Base-by-base conservation (phyloP, 1,284 basidiomycete genomes). In the Pyrrhoderma noxium region DNA sequence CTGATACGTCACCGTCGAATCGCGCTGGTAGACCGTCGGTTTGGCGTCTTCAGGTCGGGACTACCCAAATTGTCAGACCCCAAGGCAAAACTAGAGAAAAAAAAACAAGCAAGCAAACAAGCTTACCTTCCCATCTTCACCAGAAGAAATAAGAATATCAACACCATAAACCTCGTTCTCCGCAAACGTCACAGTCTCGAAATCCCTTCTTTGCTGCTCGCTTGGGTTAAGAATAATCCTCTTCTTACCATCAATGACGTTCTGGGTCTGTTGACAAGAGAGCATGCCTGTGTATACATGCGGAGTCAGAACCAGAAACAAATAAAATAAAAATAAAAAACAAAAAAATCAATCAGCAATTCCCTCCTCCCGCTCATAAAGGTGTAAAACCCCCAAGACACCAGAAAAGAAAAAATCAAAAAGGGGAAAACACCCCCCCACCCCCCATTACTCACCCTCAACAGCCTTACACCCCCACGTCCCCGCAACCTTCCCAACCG, bases 111-210 rank as follows among this genome's bases (percentile, higher is more conserved):
- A 14, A 44, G 11, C 11, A 14, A 16, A 47, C 18, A 48, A 57
- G 25, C 47, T 65, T 45, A 89, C 90, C 80, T 92, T 94, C 67
- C 90, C 90, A 61, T 93, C 91, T 59, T 89, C 82, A 35, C 82
- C 81, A 47, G 90, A 84, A n/a, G 92, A 87, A 52, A 99, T 74
- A 54, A 95, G 76, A 59, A 99, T 80, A 69, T 98, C 96, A 58
- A 99, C 84, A 39, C 95, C 95, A 67, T 91, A 99, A 14, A 99
- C 92, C 63, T 99, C 95, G 58, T 86, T 85, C 71, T 98, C 94
- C 50, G 89, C 90, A 60, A 96, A 94, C 2, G 82, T 86, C 39
- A 75, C 79, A 46, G 82, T 74, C 63, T 95, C 92, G 59, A 89
- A 87, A 57, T 93, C 92, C 60, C 82, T 77, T 70, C 80, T 89